Percentiles rank a stretch among this genome's conserved stretches.
phyloP scores from a whole-genome alignment of 2,329 filamentous ascomycete genomes.

The Pseudopithomyces chartarum region DNA sequence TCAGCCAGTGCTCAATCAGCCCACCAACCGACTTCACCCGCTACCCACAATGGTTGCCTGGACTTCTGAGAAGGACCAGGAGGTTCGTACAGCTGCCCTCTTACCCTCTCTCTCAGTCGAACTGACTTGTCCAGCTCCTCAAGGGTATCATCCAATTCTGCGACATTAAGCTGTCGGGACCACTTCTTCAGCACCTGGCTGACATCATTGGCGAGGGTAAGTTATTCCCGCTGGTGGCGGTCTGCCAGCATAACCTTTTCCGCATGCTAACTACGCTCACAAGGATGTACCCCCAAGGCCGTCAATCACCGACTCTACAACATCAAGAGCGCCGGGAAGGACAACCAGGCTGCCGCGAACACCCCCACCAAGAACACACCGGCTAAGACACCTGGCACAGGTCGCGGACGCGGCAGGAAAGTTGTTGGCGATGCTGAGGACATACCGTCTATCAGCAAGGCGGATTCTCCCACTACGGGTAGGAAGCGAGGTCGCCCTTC shows the following conservation, averaged over 20 bases:
- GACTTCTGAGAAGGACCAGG: slow-evolving; percentile 26
- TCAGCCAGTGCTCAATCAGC: too few relatives aligned
- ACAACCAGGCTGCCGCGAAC: background rate
- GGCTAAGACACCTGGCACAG: background rate
- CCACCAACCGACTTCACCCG: background rate
- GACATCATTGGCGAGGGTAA: slow-evolving; percentile 25
- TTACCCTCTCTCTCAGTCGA: background rate
- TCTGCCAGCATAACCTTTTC: too few relatives aligned
- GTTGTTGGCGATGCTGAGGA: background rate
- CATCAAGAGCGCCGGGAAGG: slow-evolving; percentile 17
- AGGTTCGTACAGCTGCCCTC: slow-evolving; percentile 16
- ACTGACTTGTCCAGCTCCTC: slow-evolving; percentile 20
- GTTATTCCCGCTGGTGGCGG: background rate
- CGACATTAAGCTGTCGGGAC: slow-evolving; percentile 17
- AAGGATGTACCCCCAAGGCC: slow-evolving; percentile 35
- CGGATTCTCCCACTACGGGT: background rate
- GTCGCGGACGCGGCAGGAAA: slow-evolving; percentile 5
- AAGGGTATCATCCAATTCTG: slow-evolving; percentile 22
- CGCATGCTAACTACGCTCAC: background rate
- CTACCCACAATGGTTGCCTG: slow-evolving; percentile 24
- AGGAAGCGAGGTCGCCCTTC: slow-evolving; percentile 7
- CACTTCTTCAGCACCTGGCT: slow-evolving; percentile 20
- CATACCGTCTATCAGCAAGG: background rate
- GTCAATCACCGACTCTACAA: slow-evolving; percentile 29
- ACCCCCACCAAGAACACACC: background rate